phyloP scores from a whole-genome alignment of 108 stramenopile genomes.

The Skeletonema menzelii region DNA sequence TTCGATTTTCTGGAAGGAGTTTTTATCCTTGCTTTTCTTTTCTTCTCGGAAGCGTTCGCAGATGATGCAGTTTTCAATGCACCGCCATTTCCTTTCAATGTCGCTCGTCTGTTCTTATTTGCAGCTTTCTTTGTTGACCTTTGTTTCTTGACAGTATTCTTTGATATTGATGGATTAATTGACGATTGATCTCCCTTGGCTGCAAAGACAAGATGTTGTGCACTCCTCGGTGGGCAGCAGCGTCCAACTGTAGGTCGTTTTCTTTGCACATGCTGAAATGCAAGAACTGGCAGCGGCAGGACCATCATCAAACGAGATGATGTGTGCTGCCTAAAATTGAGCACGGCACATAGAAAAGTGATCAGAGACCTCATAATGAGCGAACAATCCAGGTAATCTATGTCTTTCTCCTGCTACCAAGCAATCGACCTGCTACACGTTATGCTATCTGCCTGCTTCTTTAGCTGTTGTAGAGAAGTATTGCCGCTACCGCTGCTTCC shows the following conservation, averaged over 20 bases:
- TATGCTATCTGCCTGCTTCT: too few species aligned
- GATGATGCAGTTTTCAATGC: too few species aligned
- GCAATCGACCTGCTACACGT: too few species aligned
- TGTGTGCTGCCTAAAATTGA: too few species aligned
- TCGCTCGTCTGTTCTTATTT: not conserved
- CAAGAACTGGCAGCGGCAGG: too few species aligned
- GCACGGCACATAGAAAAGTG: too few species aligned
- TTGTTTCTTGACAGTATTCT: not conserved
- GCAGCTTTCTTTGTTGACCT: not conserved
- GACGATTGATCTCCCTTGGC: not conserved
- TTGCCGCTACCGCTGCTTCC: too few species aligned
- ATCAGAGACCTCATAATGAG: too few species aligned
- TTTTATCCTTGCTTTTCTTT: not conserved
- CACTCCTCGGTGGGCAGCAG: not conserved
- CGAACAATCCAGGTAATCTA: too few species aligned
- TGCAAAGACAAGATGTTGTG: not conserved
- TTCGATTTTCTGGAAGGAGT: not conserved
- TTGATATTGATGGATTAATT: not conserved
- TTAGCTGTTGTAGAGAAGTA: too few species aligned
- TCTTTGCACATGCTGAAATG: not conserved
- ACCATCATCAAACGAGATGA: too few species aligned
- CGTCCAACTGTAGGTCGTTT: not conserved
- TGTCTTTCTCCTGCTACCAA: too few species aligned
- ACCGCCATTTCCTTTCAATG: not conserved
- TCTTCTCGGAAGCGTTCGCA: not conserved